A percentile compares a stretch with the other conserved stretches of the same genome.
These are phyloP conservation scores for Leishmania major DNA, from an alignment of 208 protist species.

Conservation along the genomic window DNA sequence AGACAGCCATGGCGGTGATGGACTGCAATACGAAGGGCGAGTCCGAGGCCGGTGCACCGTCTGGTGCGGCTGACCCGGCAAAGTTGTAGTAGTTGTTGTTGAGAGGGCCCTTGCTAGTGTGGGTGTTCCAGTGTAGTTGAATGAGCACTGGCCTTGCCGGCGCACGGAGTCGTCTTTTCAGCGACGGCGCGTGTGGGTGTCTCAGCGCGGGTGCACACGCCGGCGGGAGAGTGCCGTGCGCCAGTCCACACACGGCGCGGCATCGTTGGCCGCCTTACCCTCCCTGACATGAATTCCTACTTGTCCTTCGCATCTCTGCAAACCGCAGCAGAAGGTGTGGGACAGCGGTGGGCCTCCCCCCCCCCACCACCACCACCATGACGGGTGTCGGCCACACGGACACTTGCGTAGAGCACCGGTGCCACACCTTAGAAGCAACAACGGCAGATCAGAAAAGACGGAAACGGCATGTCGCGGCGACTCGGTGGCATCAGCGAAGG, in stretches of 20 bases:
- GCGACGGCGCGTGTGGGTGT: background rate
- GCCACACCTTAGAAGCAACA: too few species aligned
- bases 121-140: background rate
- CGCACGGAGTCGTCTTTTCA: background rate
- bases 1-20: constrained; percentile 32
- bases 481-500: too few species aligned
- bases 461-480: too few species aligned
- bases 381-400: background rate
- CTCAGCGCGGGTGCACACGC: background rate
- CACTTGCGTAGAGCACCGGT: too few species aligned
- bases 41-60: background rate
- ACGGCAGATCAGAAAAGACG: too few species aligned
- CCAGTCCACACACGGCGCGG: background rate
- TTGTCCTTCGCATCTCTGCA: background rate
- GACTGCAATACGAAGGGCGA: constrained; percentile 3
- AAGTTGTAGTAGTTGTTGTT: constrained; percentile 21
- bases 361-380: background rate
- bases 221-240: background rate
- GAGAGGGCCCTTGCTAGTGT: background rate
- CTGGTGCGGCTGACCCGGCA: constrained; percentile 25
- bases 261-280: background rate
- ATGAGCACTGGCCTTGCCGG: background rate
- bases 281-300: background rate
- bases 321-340: background rate
- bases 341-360: background rate